Evolutionary conservation across 371 early-diverging fungal species (phyloP).

Genomic region (Coelomomyces lativittatus): DNA sequence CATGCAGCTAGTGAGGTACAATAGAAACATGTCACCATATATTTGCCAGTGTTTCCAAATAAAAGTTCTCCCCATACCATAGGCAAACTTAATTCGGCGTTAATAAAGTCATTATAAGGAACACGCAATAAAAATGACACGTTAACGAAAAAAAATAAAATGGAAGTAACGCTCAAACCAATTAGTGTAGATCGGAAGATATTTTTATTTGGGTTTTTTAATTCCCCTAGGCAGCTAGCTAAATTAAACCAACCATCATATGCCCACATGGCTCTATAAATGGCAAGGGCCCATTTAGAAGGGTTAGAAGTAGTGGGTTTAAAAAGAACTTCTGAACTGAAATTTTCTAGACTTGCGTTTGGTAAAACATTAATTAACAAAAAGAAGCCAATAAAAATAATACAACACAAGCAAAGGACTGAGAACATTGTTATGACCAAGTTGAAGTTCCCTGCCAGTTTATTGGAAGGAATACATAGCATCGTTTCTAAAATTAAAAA

Average conservation of each 20-base stretch:
- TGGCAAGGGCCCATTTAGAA: neutral
- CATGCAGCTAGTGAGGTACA: constrained; percentile 8
- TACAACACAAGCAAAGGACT: neutral
- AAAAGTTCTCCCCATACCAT: constrained; percentile 7
- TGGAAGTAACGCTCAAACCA: constrained; percentile 6
- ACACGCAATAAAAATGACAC: constrained; percentile 10
- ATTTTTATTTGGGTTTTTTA: constrained; percentile 9
- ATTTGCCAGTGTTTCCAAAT: constrained; percentile 7
- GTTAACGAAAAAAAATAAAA: constrained; percentile 11
- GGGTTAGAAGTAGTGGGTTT: neutral
- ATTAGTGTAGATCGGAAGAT: constrained; percentile 9
- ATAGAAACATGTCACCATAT: constrained; percentile 9
- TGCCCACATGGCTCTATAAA: neutral
- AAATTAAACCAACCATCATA: neutral
- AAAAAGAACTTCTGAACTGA: neutral
- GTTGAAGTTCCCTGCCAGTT: neutral
- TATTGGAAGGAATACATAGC: neutral
- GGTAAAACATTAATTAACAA: neutral
- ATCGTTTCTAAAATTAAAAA: neutral
- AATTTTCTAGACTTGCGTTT: neutral
- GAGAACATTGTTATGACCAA: neutral
- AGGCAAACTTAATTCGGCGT: constrained; percentile 6
- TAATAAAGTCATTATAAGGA: constrained; percentile 3
- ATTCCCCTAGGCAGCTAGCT: constrained; percentile 11
- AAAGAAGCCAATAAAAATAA: neutral